phyloP scores from a whole-genome alignment of 1,284 basidiomycete species.

The Moesziomyces sp. region DNA sequence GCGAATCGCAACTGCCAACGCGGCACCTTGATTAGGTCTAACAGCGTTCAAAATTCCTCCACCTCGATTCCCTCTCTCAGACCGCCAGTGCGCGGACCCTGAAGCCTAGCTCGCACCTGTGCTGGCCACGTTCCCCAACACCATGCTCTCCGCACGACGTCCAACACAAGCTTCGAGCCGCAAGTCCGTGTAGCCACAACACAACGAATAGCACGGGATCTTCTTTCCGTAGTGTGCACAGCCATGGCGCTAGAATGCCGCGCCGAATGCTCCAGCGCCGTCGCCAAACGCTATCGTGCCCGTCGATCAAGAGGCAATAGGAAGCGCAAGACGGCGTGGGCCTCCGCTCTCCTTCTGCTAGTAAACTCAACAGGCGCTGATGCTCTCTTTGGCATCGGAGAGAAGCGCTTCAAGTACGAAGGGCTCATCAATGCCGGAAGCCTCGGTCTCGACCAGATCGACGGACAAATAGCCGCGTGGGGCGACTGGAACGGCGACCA shows the following conservation, averaged over 20 bases:
- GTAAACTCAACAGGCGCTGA: conserved; percentile 12
- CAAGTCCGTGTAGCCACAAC: not conserved
- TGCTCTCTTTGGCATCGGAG: conserved; percentile 53
- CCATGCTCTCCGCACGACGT: not conserved
- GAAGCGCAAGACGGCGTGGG: conserved; percentile 17
- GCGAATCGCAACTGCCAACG: not conserved
- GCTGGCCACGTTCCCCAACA: not conserved
- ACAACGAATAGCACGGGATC: no score
- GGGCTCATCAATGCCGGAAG: conserved; percentile 82
- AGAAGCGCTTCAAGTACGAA: conserved; percentile 83
- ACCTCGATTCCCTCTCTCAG: not conserved
- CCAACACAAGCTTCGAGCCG: not conserved
- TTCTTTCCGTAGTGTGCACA: no score
- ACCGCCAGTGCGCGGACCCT: not conserved
- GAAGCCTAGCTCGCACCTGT: not conserved
- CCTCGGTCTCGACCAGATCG: conserved; percentile 77
- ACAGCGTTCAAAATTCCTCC: not conserved
- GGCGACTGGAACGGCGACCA: conserved; percentile 92
- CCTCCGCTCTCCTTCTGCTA: conserved; percentile 30
- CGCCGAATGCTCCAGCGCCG: conserved; percentile 31
- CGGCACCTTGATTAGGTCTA: not conserved
- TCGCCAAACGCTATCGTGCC: conserved; percentile 9
- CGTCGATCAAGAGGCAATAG: conserved; percentile 12
- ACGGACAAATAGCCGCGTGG: conserved; percentile 82
- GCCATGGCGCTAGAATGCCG: conserved; percentile 30